phyloP scores from a whole-genome alignment of 2,329 filamentous ascomycete genomes.

The Aspergillus terreus region DNA sequence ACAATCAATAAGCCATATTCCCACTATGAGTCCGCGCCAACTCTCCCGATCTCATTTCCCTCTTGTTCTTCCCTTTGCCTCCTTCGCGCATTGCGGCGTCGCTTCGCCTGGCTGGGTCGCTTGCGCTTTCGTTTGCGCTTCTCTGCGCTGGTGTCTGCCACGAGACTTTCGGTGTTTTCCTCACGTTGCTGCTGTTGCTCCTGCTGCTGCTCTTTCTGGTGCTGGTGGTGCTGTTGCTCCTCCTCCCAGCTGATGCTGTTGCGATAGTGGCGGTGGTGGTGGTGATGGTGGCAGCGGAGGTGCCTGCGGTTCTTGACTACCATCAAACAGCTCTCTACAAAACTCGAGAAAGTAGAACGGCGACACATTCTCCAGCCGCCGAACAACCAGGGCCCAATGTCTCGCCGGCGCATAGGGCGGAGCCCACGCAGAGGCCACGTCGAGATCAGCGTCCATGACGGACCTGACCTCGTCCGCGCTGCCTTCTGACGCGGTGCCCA shows the following conservation, averaged over 20 bases:
- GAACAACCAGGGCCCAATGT: constrained; percentile 18
- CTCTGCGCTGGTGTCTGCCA: not conserved
- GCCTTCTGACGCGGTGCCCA: too few relatives aligned
- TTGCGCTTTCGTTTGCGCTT: not conserved
- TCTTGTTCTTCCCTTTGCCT: not conserved
- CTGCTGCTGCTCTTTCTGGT: too few relatives aligned
- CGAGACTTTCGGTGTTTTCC: too few relatives aligned
- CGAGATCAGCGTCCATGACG: not conserved
- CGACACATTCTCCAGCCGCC: constrained; percentile 16
- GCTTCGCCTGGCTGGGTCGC: constrained; percentile 14
- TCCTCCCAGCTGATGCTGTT: too few relatives aligned
- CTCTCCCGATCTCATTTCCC: not conserved
- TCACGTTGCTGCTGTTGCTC: not conserved
- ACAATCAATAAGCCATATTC: too few relatives aligned
- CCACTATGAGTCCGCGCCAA: too few relatives aligned
- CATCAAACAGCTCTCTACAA: not conserved
- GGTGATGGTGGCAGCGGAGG: not conserved
- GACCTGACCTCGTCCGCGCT: not conserved
- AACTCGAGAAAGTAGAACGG: constrained; percentile 11
- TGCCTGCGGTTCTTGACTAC: not conserved
- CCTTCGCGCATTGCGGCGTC: constrained; percentile 5
- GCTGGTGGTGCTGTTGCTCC: not conserved
- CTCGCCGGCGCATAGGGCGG: constrained; percentile 5
- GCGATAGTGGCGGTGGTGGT: not conserved
- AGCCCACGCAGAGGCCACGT: constrained; percentile 7